A percentile compares a stretch with the other conserved stretches of the same genome.
phyloP scores from a whole-genome alignment of 495 filamentous ascomycete genomes.

The Cryomyces minteri region DNA sequence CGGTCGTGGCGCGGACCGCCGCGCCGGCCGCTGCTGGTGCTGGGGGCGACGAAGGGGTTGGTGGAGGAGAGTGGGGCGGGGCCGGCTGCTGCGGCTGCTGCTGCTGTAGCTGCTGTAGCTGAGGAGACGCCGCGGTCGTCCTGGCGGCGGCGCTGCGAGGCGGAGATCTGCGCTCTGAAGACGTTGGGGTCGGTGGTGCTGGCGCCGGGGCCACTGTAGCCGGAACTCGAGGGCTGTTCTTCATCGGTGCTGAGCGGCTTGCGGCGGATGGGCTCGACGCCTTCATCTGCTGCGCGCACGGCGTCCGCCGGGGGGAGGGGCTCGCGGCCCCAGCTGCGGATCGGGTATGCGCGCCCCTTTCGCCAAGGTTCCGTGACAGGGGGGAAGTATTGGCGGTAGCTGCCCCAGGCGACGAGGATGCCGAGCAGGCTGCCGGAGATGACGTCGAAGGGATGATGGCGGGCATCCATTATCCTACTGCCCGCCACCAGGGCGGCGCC shows the following conservation, averaged over 20 bases:
- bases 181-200: constrained; percentile 10
- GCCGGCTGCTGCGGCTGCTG: constrained; percentile 4
- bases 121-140: constrained; percentile 3
- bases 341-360: constrained; percentile 44
- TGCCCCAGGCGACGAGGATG: constrained; percentile 17
- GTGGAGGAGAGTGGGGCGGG: constrained; percentile 2
- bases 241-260: constrained; percentile 1
- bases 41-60: too few species aligned
- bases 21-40: too few species aligned
- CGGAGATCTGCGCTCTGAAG: constrained; percentile 13
- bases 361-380: constrained; percentile 33
- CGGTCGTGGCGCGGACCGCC: neutral
- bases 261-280: constrained; percentile 4
- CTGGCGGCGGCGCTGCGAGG: constrained; percentile 8
- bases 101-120: constrained; percentile 2
- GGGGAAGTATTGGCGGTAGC: constrained; percentile 25
- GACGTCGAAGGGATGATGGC: constrained; percentile 82
- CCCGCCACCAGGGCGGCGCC: constrained; percentile 36
- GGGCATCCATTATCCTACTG: constrained; percentile 52
- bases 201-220: constrained; percentile 4
- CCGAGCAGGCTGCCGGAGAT: constrained; percentile 40
- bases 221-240: constrained; percentile 3
- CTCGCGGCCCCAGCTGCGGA: constrained; percentile 34
- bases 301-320: constrained; percentile 5
- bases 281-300: constrained; percentile 3